These are phyloP conservation scores for Letharia columbiana DNA, from an alignment of 495 filamentous ascomycete genomes.

Conservation along the genomic window DNA sequence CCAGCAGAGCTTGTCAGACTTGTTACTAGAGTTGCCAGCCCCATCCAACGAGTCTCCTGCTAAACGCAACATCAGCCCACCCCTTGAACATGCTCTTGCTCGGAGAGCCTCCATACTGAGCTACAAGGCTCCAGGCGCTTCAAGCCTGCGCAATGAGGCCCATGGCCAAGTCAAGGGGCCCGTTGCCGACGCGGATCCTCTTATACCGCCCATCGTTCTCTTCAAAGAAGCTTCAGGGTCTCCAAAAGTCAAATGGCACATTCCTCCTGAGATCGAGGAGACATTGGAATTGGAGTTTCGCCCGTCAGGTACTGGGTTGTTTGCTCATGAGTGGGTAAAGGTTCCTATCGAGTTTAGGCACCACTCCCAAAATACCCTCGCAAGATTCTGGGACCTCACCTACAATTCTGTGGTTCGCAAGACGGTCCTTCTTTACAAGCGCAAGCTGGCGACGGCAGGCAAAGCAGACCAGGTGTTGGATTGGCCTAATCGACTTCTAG, in stretches of 20 bases:
- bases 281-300: neutral
- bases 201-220: neutral
- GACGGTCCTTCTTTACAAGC: neutral
- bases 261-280: too few relatives aligned
- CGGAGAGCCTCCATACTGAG: neutral
- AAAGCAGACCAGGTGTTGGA: neutral
- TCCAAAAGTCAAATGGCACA: too few relatives aligned
- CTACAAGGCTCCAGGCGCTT: neutral
- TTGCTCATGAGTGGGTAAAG: neutral
- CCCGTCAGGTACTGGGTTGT: neutral
- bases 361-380: neutral
- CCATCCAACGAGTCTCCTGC: neutral
- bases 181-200: neutral
- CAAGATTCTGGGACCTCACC: neutral
- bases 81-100: neutral
- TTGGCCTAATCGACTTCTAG: neutral
- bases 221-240: neutral
- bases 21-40: neutral
- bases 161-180: too few relatives aligned
- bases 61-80: neutral
- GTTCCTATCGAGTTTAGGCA: neutral
- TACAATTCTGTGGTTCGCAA: neutral
- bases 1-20: neutral
- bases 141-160: too few relatives aligned
- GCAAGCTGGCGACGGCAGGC: neutral